Percentiles rank a stretch among this genome's conserved stretches.
phyloP scores from a whole-genome alignment of 83 land plant genomes.

The Picea abies region DNA sequence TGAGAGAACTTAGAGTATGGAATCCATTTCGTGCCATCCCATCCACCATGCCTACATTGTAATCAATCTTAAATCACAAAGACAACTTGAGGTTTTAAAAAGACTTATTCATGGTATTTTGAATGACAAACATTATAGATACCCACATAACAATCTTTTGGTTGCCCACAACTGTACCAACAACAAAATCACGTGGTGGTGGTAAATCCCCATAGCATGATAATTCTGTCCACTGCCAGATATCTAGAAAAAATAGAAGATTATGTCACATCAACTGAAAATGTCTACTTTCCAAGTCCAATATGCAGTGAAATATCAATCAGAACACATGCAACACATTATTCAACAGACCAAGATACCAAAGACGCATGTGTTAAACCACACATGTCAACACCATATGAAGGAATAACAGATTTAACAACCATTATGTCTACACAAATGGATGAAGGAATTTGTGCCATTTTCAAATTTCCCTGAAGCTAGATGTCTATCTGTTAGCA shows the following conservation, averaged over 20 bases:
- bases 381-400: background rate
- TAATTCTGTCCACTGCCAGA: constrained; percentile 98
- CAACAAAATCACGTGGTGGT: constrained; percentile 89
- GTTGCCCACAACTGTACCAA: constrained; percentile 89
- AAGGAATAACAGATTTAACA: constrained; percentile 3
- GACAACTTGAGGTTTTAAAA: background rate
- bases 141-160: constrained; percentile 91
- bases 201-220: constrained; percentile 92
- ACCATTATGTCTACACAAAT: background rate
- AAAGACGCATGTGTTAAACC: background rate
- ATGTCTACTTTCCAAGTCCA: background rate
- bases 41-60: constrained; percentile 89
- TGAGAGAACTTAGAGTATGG: constrained; percentile 20
- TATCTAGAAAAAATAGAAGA: constrained; percentile 50
- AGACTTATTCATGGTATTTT: background rate
- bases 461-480: background rate
- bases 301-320: background rate
- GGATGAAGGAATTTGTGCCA: background rate
- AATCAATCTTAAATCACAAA: background rate
- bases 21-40: constrained; percentile 97
- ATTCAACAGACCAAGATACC: background rate
- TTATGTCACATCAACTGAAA: background rate
- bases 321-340: constrained; percentile 3
- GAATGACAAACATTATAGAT: constrained; percentile 2
- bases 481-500: background rate